A percentile compares a stretch with the other conserved stretches of the same genome.
Evolutionary conservation across 1,284 basidiomycete genomes (phyloP).

Genomic region (Sanguinoderma infundibulare): DNA sequence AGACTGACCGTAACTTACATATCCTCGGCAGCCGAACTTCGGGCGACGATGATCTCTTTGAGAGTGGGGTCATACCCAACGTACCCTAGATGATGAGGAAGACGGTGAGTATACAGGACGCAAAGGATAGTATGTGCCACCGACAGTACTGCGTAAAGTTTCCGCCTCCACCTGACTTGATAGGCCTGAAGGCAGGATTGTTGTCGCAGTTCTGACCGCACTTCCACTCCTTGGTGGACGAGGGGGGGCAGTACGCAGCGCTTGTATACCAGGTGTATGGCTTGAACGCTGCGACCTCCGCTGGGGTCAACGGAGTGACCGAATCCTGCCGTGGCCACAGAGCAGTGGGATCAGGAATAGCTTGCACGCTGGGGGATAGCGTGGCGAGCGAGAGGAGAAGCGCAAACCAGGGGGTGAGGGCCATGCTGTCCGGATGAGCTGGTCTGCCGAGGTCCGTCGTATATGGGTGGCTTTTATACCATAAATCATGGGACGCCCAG

Average conservation of each 20-base stretch:
- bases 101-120: background rate
- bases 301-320: conserved; percentile 42
- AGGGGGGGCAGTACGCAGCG: conserved; percentile 54
- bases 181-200: conserved; percentile 39
- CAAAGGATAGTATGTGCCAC: background rate
- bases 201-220: conserved; percentile 60
- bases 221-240: conserved; percentile 51
- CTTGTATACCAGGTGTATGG: conserved; percentile 60
- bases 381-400: background rate
- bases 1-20: background rate
- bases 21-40: conserved; percentile 7
- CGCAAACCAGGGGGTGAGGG: background rate
- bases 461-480: background rate
- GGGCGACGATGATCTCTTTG: conserved; percentile 9
- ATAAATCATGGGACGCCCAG: too few relatives aligned
- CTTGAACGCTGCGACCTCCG: conserved; percentile 50
- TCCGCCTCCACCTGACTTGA: conserved; percentile 11
- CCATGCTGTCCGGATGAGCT: background rate
- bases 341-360: background rate
- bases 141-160: conserved; percentile 10
- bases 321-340: background rate
- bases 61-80: conserved; percentile 13
- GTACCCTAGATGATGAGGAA: conserved; percentile 2
- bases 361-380: background rate
- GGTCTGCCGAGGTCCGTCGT: background rate